Evolutionary conservation across 306 rosid species (phyloP), one percentile per base, ranked within the genome.

Genomic region (Cucurbita ficifolia): DNA sequence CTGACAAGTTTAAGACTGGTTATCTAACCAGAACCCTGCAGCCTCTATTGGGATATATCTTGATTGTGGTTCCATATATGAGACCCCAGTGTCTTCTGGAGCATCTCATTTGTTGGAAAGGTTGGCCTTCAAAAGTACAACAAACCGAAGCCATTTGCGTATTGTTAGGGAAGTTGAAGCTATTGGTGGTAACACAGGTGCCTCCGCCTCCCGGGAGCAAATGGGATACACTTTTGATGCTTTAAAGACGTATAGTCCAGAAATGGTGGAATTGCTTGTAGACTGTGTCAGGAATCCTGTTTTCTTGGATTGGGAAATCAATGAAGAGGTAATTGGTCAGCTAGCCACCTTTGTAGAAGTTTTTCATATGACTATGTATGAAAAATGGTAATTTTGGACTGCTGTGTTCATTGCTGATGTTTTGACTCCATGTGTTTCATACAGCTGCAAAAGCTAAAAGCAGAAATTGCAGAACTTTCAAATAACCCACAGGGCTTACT

Each of bases 221-320:
- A 91, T 95, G 97, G 97, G 97, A 24, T 95, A 95, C 79, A 86
- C 99, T 58, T 88, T 88, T 78, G 99, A 95, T 85, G 97, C 96
- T 70, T 77, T 95, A 10, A 95, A 95, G 83, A 86, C 96, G 14
- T 90, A 91, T 84, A 85, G 82, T 74, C 97, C 97, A 53, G 88
- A 95, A 78, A 95, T 95, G 97, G 96, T 95, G 42, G 99, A 95
- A 78, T 73, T 95, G 78, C 91, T 91, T 16, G 86, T 89, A 81
- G 99, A 95, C 76, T 74, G 79, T 79, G 93, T 89, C 42, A 85
- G 99, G 83, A 91, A 95, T 80, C 97, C 99, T 38, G 91, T 78
- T 70, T 95, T 86, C 90, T 79, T 95, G 88, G 96, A 91, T 56
- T 95, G 99, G 99, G 99, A 95, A 81, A 83, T 95, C 83, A 85